A percentile compares a stretch with the other conserved stretches of the same genome.
phyloP scores from a whole-genome alignment of 495 filamentous ascomycete species.

The Hypoxylon trugodes region DNA sequence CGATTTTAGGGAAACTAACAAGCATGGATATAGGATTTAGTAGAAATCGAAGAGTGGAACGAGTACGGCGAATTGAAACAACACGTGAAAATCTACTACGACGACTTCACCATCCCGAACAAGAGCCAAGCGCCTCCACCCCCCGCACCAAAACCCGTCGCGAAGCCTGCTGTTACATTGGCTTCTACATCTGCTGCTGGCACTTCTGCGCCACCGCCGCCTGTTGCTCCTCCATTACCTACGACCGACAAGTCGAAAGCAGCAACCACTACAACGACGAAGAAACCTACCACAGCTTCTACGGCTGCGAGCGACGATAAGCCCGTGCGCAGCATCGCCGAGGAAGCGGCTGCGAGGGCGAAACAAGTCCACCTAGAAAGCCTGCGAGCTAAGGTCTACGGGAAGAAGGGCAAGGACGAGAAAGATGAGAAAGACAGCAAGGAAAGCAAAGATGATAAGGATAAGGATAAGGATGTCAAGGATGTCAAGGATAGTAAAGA shows the following conservation, averaged over 20 bases:
- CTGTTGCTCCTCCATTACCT: conserved; percentile 38
- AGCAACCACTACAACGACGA: conserved; percentile 22
- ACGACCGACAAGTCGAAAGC: conserved; percentile 29
- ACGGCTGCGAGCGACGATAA: conserved; percentile 38
- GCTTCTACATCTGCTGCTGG: conserved; percentile 43
- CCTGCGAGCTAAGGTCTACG: conserved; percentile 51
- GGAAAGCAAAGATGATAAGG: conserved; percentile 46
- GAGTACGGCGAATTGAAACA: conserved; percentile 95
- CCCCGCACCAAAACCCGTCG: conserved; percentile 40
- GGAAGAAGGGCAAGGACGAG: conserved; percentile 47
- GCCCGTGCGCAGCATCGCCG: conserved; percentile 70
- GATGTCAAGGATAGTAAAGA: conserved; percentile 9
- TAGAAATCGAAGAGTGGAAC: conserved; percentile 98
- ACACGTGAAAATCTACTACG: conserved; percentile 68
- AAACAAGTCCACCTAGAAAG: conserved; percentile 58
- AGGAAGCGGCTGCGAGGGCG: conserved; percentile 74
- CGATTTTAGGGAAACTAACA: not conserved
- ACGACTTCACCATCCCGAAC: conserved; percentile 60
- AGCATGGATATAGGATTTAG: conserved; percentile 71
- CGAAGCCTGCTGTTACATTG: conserved; percentile 41
- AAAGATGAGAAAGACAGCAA: conserved; percentile 39
- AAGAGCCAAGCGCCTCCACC: conserved; percentile 50
- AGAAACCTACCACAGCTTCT: conserved; percentile 28
- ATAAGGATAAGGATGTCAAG: conserved; percentile 41
- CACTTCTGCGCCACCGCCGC: conserved; percentile 26